Base-by-base conservation (phyloP, 225 moss, liverwort and hornwort species). In the Pseudisothecium myosuroides region DNA sequence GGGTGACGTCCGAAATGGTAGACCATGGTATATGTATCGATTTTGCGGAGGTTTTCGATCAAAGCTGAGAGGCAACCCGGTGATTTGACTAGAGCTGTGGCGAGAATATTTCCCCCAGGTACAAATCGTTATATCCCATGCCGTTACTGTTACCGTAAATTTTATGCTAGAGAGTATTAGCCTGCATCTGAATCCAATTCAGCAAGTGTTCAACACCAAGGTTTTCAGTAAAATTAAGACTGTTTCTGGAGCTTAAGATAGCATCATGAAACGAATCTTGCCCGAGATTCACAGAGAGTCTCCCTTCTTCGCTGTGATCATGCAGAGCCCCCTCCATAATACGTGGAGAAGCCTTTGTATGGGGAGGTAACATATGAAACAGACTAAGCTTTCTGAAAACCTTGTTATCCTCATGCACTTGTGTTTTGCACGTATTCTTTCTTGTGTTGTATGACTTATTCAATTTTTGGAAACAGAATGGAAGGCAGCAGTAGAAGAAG, bases 41-140 rank as follows among this genome's bases (percentile, higher is more conserved):
- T 90, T 90, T 95, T 72, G 90, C 94, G 94, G 86, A 93, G 92
- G 86, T 96, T 91, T 90, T 91, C 96, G 84, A 80, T 92, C 58
- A 95, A 91, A 91, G 96, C 96, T 12, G 96, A 96, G 88, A 89
- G 95, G 84, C 92, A 89, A 66, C 91, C 96, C 31, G 96, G 96
- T 82, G 94, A 95, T 39, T 87, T 96, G 85, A 94, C 95, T 13
- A 65, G 86, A 86, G 94, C 93, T 18, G 96, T 96, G 28, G 89
- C 92, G 88, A 88, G 89, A 49, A 95, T 94, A 74, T 95, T 95
- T 71, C 95, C 95, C 75, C 92, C 94, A 90, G 95, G 94, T 94
- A 84, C 65, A 29, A 31, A 81, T 31, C 5, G 16, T 55, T 71
- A n/a, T n/a, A n/a, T n/a, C n/a, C n/a, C n/a, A n/a, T n/a, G n/a